Base-by-base conservation (phyloP, 805 yeast genomes). In the Candida rishiriensis region DNA sequence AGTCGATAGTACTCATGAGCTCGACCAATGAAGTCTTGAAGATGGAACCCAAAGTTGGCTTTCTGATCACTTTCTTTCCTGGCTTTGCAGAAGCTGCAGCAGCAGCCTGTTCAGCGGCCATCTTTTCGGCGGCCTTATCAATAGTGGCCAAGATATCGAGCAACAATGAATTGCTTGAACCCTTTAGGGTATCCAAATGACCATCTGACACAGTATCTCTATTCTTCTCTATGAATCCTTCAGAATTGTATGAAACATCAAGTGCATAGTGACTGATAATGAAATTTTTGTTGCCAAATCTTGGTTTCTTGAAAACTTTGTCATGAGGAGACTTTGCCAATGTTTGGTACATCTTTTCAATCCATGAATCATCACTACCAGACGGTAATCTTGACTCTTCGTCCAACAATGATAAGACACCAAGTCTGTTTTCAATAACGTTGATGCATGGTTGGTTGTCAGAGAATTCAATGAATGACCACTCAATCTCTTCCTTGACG, bases 181-280 rank as follows among this genome's bases (percentile, higher is more conserved):
- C 76, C 56, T 78, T 81, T 67, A 91, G 75, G 10, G 88, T 89
- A 49, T 88, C 97, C 49, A 91, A 69, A 58, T 89, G 95, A 21
- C 96, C 97, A 59, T 91, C 99, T 15, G 96, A 90, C 40, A 91
- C 97, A 8, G 98, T 88, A 65, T 91, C 99, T 71, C 98, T 81
- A 63, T 91, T 91, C 72, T 91, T 91, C 69, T 91, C 99, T 59
- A 91, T 87, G 63, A 91, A 91, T 1, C 98, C 98, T 49, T 88
- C 97, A 35, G 85, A 77, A 58, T 89, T 96, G 63, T 91, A 91
- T 33, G 87, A 71, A 34, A 91, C 99, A 59, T 91, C 97, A 60
- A 88, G 78, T 28, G 99, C 99, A 68, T 91, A 91, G 67, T 91
- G 99, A 45, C 86, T 76, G 43, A 91, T 95, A 44, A 91, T 81